Evolutionary conservation across 73 alveolate species (phyloP), one percentile per base, ranked within the genome.

Genomic region (Paramecium bursaria): DNA sequence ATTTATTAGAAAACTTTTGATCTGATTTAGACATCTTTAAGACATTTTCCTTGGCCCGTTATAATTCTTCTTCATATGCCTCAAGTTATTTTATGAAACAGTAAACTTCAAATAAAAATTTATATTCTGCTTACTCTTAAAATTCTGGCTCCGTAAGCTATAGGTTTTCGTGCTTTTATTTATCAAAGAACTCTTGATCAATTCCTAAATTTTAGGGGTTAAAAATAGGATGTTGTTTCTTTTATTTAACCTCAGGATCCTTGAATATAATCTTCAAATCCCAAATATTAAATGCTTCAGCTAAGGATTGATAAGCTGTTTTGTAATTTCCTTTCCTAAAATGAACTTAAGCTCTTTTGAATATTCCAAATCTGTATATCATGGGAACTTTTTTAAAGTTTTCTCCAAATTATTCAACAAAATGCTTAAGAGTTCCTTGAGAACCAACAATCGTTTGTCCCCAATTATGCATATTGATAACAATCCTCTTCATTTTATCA

Each of bases 371-470:
- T 46, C 73, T 79, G 73, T 54, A 79, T 39, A 79, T 50, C 0
- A 54, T n/a, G 3, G 89, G 89, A 19, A 53, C 75, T 79, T 39
- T 52, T 44, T 79, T 79, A 60, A 79, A 79, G 54, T 79, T 73
- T 39, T 61, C 85, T 52, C 89, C 89, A 61, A 79, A 79, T 42
- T 79, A 42, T 54, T 54, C 77, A 17, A 79, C 22, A 44, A 46
- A 53, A 79, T 61, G 89, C n/a, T 79, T 50, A 15, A 48, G 29
- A n/a, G 80, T 31, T 42, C 75, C 75, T 26, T 48, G 17, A 33
- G 27, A 53, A 53, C 76, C 85, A 2, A 53, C 75, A 19, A 53
- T 52, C 9, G 9, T 7, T 39, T 79, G 50, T 5, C 79, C 89
- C 46, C 57, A 79, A 42, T 52, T 48, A 54, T 39, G 89, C 4